phyloP scores from a whole-genome alignment of 2,329 filamentous ascomycete species.

The Ophiostoma populinum region DNA sequence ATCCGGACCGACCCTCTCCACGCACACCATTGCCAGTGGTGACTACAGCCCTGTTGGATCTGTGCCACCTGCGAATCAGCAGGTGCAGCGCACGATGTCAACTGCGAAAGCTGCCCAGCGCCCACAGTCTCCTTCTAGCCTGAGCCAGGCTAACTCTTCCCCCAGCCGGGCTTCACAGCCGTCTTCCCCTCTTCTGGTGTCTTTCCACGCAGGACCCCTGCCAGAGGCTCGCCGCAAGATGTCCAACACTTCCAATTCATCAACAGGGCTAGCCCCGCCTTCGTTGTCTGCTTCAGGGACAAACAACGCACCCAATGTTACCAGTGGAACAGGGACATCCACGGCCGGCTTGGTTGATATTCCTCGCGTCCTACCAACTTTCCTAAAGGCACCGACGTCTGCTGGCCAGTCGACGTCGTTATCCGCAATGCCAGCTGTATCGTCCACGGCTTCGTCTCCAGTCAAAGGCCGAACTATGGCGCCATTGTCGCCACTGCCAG shows the following conservation, averaged over 20 bases:
- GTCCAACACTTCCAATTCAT: conserved; percentile 67
- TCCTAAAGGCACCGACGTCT: conserved; percentile 43
- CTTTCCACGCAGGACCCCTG: conserved; percentile 64
- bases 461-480: conserved; percentile 32
- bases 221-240: conserved; percentile 69
- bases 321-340: too few species aligned
- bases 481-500: conserved; percentile 27
- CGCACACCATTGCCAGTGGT: conserved; percentile 49
- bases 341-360: conserved; percentile 53
- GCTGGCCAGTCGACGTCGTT: conserved; percentile 23
- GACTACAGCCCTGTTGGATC: conserved; percentile 76
- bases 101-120: conserved; percentile 63
- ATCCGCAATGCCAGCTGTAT: neutral
- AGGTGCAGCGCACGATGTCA: conserved; percentile 67
- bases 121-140: conserved; percentile 69
- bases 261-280: too few species aligned
- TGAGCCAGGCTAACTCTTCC: conserved; percentile 68
- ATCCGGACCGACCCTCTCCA: neutral
- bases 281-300: too few species aligned
- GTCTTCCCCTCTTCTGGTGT: conserved; percentile 84
- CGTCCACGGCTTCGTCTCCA: conserved; percentile 20
- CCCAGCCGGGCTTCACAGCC: conserved; percentile 66
- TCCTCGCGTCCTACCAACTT: conserved; percentile 40
- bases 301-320: too few species aligned
- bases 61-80: conserved; percentile 26